Evolutionary conservation across 2,329 filamentous ascomycete genomes (phyloP).

Genomic region (Arthrinium phaeospermum): DNA sequence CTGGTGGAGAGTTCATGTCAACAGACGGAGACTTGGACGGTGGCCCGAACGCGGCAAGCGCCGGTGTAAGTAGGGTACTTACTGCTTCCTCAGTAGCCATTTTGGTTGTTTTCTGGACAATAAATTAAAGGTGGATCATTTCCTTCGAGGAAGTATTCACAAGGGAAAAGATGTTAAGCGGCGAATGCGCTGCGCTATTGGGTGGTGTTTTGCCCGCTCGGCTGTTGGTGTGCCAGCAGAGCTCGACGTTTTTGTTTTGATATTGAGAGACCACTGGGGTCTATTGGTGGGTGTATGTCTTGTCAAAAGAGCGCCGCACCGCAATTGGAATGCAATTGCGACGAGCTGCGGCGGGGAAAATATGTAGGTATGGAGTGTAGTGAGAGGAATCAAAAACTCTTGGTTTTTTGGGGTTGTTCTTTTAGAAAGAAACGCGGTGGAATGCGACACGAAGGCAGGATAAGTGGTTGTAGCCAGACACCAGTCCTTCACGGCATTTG

Average conservation of each 20-base stretch:
- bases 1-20: conserved; percentile 28
- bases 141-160: conserved; percentile 16
- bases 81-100: conserved; percentile 24
- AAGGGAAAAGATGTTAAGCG: conserved; percentile 11
- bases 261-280: not conserved
- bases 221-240: conserved; percentile 17
- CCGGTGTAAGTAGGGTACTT: conserved; percentile 2
- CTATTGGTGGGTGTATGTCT: not conserved
- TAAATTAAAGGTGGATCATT: conserved; percentile 20
- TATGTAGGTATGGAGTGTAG: not conserved
- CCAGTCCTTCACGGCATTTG: conserved; percentile 7
- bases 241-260: conserved; percentile 14
- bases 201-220: conserved; percentile 9
- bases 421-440: not conserved
- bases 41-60: not conserved
- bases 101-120: conserved; percentile 7
- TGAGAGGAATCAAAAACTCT: not conserved
- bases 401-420: not conserved
- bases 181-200: conserved; percentile 17
- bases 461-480: conserved; percentile 11
- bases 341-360: not conserved
- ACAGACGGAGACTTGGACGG: not conserved
- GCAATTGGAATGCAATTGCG: conserved; percentile 2
- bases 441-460: conserved; percentile 7
- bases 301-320: conserved; percentile 7